phyloP scores from a whole-genome alignment of 352 stramenopile genomes.

The Pythium coloratum region DNA sequence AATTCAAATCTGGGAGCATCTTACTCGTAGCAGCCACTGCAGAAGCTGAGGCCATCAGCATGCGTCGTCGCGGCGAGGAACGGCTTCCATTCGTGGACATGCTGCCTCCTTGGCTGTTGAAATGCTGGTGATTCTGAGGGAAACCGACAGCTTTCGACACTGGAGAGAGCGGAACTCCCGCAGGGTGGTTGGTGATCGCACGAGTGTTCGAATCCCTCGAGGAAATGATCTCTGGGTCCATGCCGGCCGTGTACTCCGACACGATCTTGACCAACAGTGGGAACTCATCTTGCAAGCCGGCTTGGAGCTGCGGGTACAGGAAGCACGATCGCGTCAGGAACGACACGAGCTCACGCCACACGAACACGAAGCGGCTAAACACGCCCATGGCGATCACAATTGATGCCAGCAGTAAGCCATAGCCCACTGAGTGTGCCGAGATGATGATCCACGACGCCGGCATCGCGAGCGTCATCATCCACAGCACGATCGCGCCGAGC shows the following conservation, averaged over 20 bases:
- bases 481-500: constrained; percentile 64
- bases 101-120: not conserved
- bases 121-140: not conserved
- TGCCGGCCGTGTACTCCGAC: constrained; percentile 78
- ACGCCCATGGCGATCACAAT: constrained; percentile 81
- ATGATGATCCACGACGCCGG: constrained; percentile 82
- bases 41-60: constrained; percentile 11
- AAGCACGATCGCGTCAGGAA: constrained; percentile 85
- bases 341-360: constrained; percentile 74
- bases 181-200: constrained; percentile 17
- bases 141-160: not conserved
- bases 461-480: constrained; percentile 78
- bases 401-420: constrained; percentile 66
- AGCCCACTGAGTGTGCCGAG: constrained; percentile 77
- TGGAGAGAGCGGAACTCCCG: not conserved
- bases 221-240: constrained; percentile 77
- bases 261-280: constrained; percentile 80
- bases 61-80: constrained; percentile 14
- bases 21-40: not conserved
- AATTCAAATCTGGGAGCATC: not conserved
- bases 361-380: constrained; percentile 77
- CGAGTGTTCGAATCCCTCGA: constrained; percentile 34
- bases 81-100: constrained; percentile 1
- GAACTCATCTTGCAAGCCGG: constrained; percentile 71
- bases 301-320: constrained; percentile 76